Evolutionary conservation across 2,329 filamentous ascomycete genomes (phyloP).

Genomic region (Hypoxylon sp.): DNA sequence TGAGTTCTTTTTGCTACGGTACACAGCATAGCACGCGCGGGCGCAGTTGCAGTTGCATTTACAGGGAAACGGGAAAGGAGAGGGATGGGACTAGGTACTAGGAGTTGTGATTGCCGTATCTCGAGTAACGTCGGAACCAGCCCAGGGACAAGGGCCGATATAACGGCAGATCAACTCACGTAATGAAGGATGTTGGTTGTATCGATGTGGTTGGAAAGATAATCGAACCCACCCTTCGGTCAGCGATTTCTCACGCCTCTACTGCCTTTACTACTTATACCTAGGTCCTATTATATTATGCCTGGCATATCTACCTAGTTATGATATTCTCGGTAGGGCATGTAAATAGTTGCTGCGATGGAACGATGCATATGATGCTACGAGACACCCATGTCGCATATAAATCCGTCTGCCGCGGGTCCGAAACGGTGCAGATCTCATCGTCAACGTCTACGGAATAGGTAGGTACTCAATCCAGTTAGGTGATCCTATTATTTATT

Average conservation of each 20-base stretch:
- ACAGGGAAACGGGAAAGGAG: background rate
- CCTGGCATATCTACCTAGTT: conserved; percentile 1
- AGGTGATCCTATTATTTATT: background rate
- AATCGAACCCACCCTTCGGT: conserved; percentile 20
- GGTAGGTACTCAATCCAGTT: conserved; percentile 23
- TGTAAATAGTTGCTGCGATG: background rate
- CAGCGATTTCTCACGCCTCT: background rate
- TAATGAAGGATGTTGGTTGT: conserved; percentile 1
- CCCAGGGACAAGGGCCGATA: conserved; percentile 16
- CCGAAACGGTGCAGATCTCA: conserved; percentile 26
- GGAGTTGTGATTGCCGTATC: conserved; percentile 23
- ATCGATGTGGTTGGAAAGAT: background rate
- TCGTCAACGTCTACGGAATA: conserved; percentile 20
- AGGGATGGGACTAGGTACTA: background rate
- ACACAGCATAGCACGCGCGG: conserved; percentile 23
- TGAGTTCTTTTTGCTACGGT: conserved; percentile 9
- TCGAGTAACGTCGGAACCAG: conserved; percentile 17
- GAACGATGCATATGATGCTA: too few species aligned
- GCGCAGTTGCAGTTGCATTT: background rate
- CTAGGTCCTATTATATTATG: background rate
- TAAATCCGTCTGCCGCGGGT: conserved; percentile 6
- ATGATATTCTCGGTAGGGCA: conserved; percentile 7
- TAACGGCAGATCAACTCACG: conserved; percentile 17
- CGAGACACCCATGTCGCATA: conserved; percentile 4
- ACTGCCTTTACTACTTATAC: conserved; percentile 8